These are phyloP conservation scores for Huntiella decipiens DNA, from an alignment of 2,329 filamentous ascomycete species.

Conservation along the genomic window DNA sequence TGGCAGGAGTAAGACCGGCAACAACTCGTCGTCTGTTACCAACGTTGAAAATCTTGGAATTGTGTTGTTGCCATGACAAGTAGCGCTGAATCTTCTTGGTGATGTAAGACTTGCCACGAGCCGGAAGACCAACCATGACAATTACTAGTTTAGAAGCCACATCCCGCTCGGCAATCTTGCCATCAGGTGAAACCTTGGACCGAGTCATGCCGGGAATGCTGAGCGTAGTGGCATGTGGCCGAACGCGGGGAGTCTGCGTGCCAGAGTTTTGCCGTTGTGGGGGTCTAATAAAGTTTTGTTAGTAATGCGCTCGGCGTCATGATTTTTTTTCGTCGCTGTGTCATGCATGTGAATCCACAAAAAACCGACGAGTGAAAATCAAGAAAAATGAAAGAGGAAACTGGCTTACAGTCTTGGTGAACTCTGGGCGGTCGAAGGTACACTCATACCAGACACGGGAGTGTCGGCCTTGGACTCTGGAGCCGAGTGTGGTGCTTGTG, in stretches of 20 bases:
- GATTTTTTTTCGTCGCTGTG: neutral
- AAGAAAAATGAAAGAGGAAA: slow-evolving; percentile 5
- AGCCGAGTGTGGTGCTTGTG: slow-evolving; percentile 2
- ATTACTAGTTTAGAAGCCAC: slow-evolving; percentile 93
- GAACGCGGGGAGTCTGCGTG: slow-evolving; percentile 55
- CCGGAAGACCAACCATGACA: slow-evolving; percentile 92
- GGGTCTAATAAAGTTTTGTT: slow-evolving; percentile 25
- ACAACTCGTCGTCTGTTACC: slow-evolving; percentile 74
- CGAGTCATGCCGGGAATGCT: slow-evolving; percentile 94
- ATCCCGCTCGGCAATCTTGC: slow-evolving; percentile 80
- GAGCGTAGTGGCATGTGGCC: slow-evolving; percentile 76
- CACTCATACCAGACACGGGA: slow-evolving; percentile 36
- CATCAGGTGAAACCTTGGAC: slow-evolving; percentile 88
- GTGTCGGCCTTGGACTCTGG: slow-evolving; percentile 22
- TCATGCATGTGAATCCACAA: slow-evolving; percentile 3
- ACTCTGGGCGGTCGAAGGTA: slow-evolving; percentile 37
- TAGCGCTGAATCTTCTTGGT: slow-evolving; percentile 96
- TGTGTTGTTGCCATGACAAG: slow-evolving; percentile 91
- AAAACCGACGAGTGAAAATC: slow-evolving; percentile 1
- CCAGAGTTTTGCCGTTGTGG: slow-evolving; percentile 57
- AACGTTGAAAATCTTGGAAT: slow-evolving; percentile 92
- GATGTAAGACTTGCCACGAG: slow-evolving; percentile 93
- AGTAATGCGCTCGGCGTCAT: neutral
- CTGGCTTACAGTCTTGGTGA: slow-evolving; percentile 38
- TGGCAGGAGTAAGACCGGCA: slow-evolving; percentile 32